Evolutionary conservation across 148 eudicot genomes (phyloP), one percentile per base, ranked within the genome.

Genomic region (Euryodendron excelsum): DNA sequence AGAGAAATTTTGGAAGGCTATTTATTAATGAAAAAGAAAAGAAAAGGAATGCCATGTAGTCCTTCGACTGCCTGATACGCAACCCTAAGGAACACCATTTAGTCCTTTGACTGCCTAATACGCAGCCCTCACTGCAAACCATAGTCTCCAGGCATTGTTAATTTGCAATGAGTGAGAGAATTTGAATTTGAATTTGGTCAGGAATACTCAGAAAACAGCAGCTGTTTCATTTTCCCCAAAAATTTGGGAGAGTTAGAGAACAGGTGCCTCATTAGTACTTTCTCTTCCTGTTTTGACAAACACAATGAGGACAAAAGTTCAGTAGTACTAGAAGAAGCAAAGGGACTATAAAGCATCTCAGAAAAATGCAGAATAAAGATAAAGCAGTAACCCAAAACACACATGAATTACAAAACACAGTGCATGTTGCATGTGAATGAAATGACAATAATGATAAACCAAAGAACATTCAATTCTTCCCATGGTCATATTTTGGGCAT

Each of bases 131-230:
- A 47, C 34, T 45, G 55, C 58, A 70, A 27, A 8, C 36, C 72
- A 70, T 44, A 27, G n/a, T 28, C 73, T 31, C 73, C n/a, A 27
- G 25, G 50, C 72, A 68, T n/a, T 68, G 50, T 48, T 30, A 30
- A 48, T 17, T 70, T 47, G 12, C 37, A 45, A 31, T 2, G 36
- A 3, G 20, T n/a, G 9, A 0, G n/a, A n/a, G 0, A 11, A 39
- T 14, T n/a, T n/a, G n/a, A 10, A 50, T 3, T 65, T 65, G 44
- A 65, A 63, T 65, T 33, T 36, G 56, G 25, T 27, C 28, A 27
- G 56, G 71, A 27, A 69, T 3, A 21, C 45, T 28, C 36, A 1
- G 34, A 70, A 70, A 27, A n/a, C n/a, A n/a, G n/a, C n/a, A n/a
- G n/a, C n/a, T n/a, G n/a, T n/a, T n/a, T n/a, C n/a, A n/a, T n/a